Conservation (phyloP, 495 filamentous ascomycete genomes). For the Penicillium riverlandense region DNA sequence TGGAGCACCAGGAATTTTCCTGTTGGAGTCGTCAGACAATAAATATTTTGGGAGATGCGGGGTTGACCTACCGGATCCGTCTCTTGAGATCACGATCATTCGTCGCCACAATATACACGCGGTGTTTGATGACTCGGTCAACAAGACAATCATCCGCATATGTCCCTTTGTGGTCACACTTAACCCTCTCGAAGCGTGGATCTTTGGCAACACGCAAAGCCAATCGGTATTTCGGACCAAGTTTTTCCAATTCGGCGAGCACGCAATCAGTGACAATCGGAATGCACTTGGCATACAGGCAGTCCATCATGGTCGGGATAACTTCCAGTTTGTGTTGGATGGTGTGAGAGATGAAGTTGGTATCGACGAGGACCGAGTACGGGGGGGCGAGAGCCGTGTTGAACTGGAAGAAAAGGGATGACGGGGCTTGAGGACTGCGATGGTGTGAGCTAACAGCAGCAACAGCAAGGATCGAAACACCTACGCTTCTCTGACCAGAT, state of each 20-base stretch:
- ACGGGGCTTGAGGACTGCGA: conserved; percentile 60
- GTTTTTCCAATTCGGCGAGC: conserved; percentile 78
- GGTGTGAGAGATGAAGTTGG: conserved; percentile 90
- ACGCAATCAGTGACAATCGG: conserved; percentile 45
- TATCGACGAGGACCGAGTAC: conserved; percentile 81
- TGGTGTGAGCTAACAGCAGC: background rate
- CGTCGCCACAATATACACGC: conserved; percentile 82
- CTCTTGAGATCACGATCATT: conserved; percentile 76
- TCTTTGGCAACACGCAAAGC: conserved; percentile 89
- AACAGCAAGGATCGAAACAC: background rate
- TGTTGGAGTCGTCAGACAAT: background rate
- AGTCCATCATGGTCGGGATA: conserved; percentile 82
- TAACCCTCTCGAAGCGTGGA: conserved; percentile 75
- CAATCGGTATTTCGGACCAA: conserved; percentile 83
- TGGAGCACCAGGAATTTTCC: conserved; percentile 38
- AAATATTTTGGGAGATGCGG: too few relatives aligned
- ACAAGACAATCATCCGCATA: conserved; percentile 97
- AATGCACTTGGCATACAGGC: conserved; percentile 46
- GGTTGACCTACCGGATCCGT: conserved; percentile 49
- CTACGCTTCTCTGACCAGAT: conserved; percentile 30
- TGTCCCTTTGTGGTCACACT: conserved; percentile 81
- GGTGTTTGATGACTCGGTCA: conserved; percentile 69
- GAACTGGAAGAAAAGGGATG: conserved; percentile 88
- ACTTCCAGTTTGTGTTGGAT: conserved; percentile 86
- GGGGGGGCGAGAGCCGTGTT: conserved; percentile 86